Evolutionary conservation across 805 yeast genomes (phyloP).

Genomic region (Kuraishia ogatae): DNA sequence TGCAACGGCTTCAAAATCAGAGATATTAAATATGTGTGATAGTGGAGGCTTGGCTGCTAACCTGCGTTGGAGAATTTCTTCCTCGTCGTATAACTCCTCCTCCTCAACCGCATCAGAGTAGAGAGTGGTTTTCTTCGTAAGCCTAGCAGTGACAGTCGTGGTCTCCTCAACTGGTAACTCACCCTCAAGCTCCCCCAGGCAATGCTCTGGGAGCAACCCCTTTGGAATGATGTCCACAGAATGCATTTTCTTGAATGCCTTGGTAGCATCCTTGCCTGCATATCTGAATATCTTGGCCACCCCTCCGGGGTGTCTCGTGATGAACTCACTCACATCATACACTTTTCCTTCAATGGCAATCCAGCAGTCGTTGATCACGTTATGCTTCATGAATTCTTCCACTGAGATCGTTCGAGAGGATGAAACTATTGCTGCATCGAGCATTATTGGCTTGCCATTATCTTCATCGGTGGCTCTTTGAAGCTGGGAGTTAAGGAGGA

Average conservation of each 20-base stretch:
- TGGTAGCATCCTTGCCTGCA: conserved; percentile 45
- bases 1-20: conserved; percentile 85
- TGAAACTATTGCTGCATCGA: not conserved
- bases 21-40: conserved; percentile 56
- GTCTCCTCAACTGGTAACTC: conserved; percentile 15
- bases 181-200: conserved; percentile 24
- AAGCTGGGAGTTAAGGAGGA: not conserved
- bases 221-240: conserved; percentile 16
- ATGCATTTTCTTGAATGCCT: conserved; percentile 19
- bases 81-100: conserved; percentile 21
- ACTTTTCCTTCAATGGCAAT: conserved; percentile 72
- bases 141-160: conserved; percentile 12
- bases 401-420: conserved; percentile 13
- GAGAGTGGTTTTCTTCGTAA: conserved; percentile 22
- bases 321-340: conserved; percentile 64
- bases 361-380: conserved; percentile 65
- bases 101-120: conserved; percentile 9
- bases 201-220: conserved; percentile 17
- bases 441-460: not conserved
- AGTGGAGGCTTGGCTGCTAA: conserved; percentile 55
- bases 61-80: conserved; percentile 27
- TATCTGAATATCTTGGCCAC: conserved; percentile 28
- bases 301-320: conserved; percentile 47
- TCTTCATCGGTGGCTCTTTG: not conserved
- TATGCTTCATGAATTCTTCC: conserved; percentile 44